Evolutionary conservation across 352 stramenopile species (phyloP), one percentile per base, ranked within the genome.

Genomic region (Phytopythium cucurbitacearum): DNA sequence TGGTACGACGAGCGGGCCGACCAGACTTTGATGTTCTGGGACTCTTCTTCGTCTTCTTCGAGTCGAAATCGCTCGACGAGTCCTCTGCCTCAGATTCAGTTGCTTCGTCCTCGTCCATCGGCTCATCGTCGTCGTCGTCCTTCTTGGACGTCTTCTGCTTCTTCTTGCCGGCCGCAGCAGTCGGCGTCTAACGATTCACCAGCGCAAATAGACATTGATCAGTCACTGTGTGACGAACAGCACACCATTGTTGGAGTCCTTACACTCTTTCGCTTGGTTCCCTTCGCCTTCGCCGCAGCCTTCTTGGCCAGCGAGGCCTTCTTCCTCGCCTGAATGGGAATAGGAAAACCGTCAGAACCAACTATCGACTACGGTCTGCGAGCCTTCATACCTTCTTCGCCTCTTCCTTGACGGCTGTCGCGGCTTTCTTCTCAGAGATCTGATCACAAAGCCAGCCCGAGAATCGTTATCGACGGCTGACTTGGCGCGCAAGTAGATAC

Each of bases 21-120:
- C 62, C 49, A 62, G 81, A 34, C 50, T 76, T 51, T 35, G 47
- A 53, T 50, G 45, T 33, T 10, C 32, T 15, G 34, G 32, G 16
- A 16, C 39, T 60, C 64, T 82, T 80, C 53, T 71, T 66, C 7
- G 62, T 60, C 54, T 65, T 73, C 52, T 69, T 68, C 5, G 33
- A 69, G n/a, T 89, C 81, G 52, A 87, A 89, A 41, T 89, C 76
- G 41, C 76, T 87, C 7, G 70, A 76, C 33, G 75, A 87, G n/a
- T 89, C 71, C 7, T 87, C 66, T 0, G 64, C 68, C 45, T 82
- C 79, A 2, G 77, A 79, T 49, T 84, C 73, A 5, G 70, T 80
- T 11, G 49, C 65, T 40, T 81, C 72, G 7, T 71, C 48, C 4
- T 80, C 72, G 1, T 80, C 71, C 35, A 71, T 57, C 7, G 66